Percentiles rank a stretch among this genome's conserved stretches.
Evolutionary conservation across 2,329 filamentous ascomycete genomes (phyloP).

Genomic region (Rutstroemia sp.): DNA sequence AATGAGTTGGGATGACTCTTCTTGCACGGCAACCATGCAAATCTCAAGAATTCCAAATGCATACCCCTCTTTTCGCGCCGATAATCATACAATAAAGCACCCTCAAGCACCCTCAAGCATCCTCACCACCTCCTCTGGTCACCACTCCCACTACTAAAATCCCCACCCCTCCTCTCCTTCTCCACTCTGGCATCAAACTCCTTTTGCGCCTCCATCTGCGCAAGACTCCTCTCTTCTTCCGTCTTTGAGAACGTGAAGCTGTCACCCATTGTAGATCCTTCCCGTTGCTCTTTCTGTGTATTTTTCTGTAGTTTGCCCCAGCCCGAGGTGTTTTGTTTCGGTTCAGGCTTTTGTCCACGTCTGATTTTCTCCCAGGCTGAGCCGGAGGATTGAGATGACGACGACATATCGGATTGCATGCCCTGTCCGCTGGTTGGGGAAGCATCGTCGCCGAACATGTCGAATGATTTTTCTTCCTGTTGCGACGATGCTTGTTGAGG

Average conservation of each 20-base stretch:
- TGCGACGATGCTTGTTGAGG: neutral
- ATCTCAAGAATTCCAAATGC: no score
- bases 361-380: constrained; percentile 30
- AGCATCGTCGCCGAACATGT: constrained; percentile 26
- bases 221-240: constrained; percentile 18
- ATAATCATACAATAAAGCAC: no score
- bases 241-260: constrained; percentile 22
- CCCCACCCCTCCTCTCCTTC: constrained; percentile 25
- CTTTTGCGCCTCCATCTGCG: constrained; percentile 23
- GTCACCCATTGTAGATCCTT: constrained; percentile 12
- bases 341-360: constrained; percentile 14
- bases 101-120: neutral
- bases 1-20: no score
- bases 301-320: constrained; percentile 12
- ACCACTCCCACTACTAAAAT: constrained; percentile 20
- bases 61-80: no score
- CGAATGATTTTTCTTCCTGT: constrained; percentile 16
- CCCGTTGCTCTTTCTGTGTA: constrained; percentile 7
- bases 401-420: constrained; percentile 11
- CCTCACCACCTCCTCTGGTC: constrained; percentile 22
- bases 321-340: constrained; percentile 5
- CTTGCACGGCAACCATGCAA: no score
- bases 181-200: constrained; percentile 30
- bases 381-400: constrained; percentile 10
- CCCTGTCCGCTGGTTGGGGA: constrained; percentile 24